Evolutionary conservation across 2,329 filamentous ascomycete species (phyloP), one percentile per base, ranked within the genome.

Genomic region (Aaosphaeria arxii): DNA sequence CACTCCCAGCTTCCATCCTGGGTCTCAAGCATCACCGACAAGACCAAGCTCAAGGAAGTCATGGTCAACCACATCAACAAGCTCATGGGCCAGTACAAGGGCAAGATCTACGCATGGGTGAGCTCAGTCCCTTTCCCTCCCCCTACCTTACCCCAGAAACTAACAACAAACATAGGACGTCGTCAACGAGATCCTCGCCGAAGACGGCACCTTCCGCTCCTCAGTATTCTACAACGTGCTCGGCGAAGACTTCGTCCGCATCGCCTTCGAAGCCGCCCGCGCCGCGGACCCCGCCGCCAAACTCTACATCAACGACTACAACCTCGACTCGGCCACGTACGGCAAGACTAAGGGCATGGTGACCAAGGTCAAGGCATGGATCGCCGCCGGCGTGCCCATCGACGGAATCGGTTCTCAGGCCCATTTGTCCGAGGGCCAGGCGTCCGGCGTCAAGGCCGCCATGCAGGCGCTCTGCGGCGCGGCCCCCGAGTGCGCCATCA

Each of bases 241-340:
- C 4, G 86, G 86, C 40, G 85, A 88, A 71, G 79, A 80, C 65
- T 89, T 86, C 61, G 81, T 90, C 45, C 74, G 75, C 24, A 85
- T 87, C 58, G 86, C 86, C 33, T 90, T 89, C 72, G 76, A 80
- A 45, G 81, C 86, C 7, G 87, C 87, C 17, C 79, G 81, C 44
- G 75, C 76, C 6, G 85, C 84, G 11, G 87, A 89, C 64, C 84
- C 86, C 2, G 59, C 70, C 47, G 85, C 83, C 3, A 86, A 85
- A 70, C 76, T 90, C 36, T 91, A 88, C 74, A 87, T 89, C 72
- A 91, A 90, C 70, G 86, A 90, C 62, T 77, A 76, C 64, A 78
- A 77, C 72, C 78, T 87, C 45, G 85, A 87, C 70, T 74, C 69
- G 40, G 77, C 84, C 13, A 76, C 58, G 55, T 78, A 79, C 58